Percentiles rank a stretch among this genome's conserved stretches.
Evolutionary conservation across 2,329 filamentous ascomycete species (phyloP).

Genomic region (Colletotrichum trifolii): DNA sequence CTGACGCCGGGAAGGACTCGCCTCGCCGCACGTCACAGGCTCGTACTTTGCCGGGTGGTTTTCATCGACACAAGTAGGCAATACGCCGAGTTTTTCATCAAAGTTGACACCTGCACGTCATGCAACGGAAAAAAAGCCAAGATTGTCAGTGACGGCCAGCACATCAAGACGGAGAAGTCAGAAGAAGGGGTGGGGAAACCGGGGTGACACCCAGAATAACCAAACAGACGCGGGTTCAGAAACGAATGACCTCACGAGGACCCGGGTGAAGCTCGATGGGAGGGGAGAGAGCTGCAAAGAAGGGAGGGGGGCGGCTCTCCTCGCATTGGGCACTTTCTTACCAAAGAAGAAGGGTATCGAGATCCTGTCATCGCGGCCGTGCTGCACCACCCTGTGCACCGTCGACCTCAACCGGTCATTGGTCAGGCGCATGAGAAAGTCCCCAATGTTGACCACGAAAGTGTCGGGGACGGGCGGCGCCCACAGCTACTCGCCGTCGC

Average conservation of each 20-base stretch:
- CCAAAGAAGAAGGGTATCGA: slow-evolving; percentile 69
- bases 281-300: background rate
- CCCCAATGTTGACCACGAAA: slow-evolving; percentile 43
- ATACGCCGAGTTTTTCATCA: slow-evolving; percentile 60
- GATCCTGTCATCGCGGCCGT: slow-evolving; percentile 34
- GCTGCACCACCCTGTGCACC: slow-evolving; percentile 37
- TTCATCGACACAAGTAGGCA: slow-evolving; percentile 59
- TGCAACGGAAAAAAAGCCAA: background rate
- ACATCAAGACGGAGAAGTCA: background rate
- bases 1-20: slow-evolving; percentile 11
- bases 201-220: background rate
- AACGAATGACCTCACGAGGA: background rate
- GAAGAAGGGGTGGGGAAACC: background rate
- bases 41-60: slow-evolving; percentile 60
- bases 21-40: slow-evolving; percentile 61
- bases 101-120: slow-evolving; percentile 53
- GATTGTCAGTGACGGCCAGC: background rate
- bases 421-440: slow-evolving; percentile 41
- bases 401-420: slow-evolving; percentile 41
- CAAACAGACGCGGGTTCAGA: background rate
- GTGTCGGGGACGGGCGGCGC: slow-evolving; percentile 40
- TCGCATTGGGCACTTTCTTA: background rate
- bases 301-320: background rate
- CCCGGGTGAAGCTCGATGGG: background rate
- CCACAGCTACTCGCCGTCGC: slow-evolving; percentile 40